Evolutionary conservation across 78 protist genomes (phyloP).

Genomic region (Andalucia godoyi): DNA sequence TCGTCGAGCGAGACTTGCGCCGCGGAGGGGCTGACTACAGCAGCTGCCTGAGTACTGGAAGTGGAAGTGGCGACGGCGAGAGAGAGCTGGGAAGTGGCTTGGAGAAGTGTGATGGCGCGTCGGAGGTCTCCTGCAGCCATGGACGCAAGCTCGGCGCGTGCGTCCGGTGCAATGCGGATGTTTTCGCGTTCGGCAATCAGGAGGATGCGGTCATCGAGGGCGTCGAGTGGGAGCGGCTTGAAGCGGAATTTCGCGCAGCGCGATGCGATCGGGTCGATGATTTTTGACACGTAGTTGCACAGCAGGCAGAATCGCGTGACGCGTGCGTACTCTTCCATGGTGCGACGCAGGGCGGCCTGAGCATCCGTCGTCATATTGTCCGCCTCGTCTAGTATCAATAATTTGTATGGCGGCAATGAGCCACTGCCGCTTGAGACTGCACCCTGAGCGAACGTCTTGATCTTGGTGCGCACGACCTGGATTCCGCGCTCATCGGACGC

Average conservation of each 20-base stretch:
- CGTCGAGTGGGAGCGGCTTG: conserved; percentile 53
- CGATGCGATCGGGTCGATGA: conserved; percentile 93
- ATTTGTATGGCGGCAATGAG: conserved; percentile 72
- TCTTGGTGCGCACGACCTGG: conserved; percentile 64
- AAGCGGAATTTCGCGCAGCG: conserved; percentile 97
- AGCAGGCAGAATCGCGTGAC: conserved; percentile 83
- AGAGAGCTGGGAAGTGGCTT: conserved; percentile 31
- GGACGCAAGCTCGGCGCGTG: conserved; percentile 3
- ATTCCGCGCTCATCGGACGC: conserved; percentile 99
- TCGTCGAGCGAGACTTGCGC: not conserved
- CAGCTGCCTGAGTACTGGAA: not conserved
- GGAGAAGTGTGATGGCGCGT: conserved; percentile 68
- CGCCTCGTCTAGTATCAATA: conserved; percentile 96
- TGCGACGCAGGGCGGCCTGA: conserved; percentile 63
- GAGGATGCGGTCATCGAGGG: conserved; percentile 39
- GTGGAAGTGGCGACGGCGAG: no score
- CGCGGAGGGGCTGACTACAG: not conserved
- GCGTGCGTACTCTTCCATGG: conserved; percentile 75
- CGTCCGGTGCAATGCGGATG: not conserved
- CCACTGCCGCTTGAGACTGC: not conserved
- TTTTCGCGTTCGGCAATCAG: conserved; percentile 45
- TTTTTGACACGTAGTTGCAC: conserved; percentile 76
- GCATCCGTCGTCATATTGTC: conserved; percentile 95
- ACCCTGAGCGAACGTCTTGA: conserved; percentile 80
- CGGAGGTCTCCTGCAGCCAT: conserved; percentile 85